Conservation (phyloP, 2,329 filamentous ascomycete genomes). For the Curvularia sp. region DNA sequence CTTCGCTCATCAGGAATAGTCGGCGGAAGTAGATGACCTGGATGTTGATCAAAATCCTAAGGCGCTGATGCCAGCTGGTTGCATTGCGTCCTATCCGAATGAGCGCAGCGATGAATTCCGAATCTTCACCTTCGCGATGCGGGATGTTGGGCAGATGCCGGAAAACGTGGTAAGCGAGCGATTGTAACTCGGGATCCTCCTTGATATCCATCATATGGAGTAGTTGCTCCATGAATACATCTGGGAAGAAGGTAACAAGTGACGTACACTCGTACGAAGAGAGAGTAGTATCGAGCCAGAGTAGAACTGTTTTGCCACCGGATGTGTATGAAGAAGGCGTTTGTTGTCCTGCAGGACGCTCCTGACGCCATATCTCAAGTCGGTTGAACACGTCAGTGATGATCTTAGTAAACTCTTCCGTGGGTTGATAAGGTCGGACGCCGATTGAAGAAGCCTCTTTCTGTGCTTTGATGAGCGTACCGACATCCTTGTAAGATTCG, state of each 20-base stretch:
- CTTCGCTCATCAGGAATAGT: constrained; percentile 80
- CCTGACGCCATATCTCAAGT: constrained; percentile 85
- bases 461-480: constrained; percentile 77
- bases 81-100: constrained; percentile 87
- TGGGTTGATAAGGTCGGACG: constrained; percentile 80
- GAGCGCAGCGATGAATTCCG: constrained; percentile 81
- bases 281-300: constrained; percentile 92
- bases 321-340: constrained; percentile 94
- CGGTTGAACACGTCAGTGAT: constrained; percentile 78
- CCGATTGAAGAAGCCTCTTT: constrained; percentile 82
- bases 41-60: constrained; percentile 96
- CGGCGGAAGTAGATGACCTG: constrained; percentile 98
- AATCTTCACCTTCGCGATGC: constrained; percentile 84
- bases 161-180: constrained; percentile 94
- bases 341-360: constrained; percentile 86
- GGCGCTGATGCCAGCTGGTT: constrained; percentile 90
- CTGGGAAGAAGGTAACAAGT: constrained; percentile 88
- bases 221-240: constrained; percentile 87
- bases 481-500: constrained; percentile 86
- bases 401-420: constrained; percentile 73
- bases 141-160: constrained; percentile 95
- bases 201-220: constrained; percentile 99
- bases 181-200: constrained; percentile 94
- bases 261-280: constrained; percentile 93
- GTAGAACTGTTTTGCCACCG: constrained; percentile 91